Base-by-base conservation (phyloP, 192 early-diverging fungal genomes). In the Coemansia sp. region DNA sequence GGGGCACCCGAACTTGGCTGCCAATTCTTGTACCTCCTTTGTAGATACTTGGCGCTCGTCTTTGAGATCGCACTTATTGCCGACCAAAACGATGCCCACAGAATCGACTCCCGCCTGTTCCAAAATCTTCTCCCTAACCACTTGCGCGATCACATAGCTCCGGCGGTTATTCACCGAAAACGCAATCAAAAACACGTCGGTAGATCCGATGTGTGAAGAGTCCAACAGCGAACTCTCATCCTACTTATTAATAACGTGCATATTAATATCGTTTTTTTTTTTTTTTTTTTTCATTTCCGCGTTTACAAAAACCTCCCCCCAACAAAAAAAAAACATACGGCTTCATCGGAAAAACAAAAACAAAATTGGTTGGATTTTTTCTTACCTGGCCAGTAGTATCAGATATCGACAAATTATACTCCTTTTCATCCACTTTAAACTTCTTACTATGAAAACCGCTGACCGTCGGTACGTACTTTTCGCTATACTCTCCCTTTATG, bases 151-250 rank as follows among this genome's bases (percentile, higher is more conserved):
- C 50, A 98, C 94, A 75, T 96, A 93, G 55, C 91, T 94, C 41
- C 89, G 86, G 41, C 89, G 82, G 51, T 90, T 93, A 31, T 90
- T 88, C 38, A 99, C 90, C 2, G 96, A 97, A 74, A 97, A 99
- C 25, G 92, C 94, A 36, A 99, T 84, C 53, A 99, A 88, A 76
- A 94, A 99, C 9, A 95, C 97, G 79, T 99, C 95, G 41, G 94
- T 92, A 19, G 94, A 91, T 3, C 95, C 86, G 1, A 91, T 91
- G 72, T 95, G 93, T 37, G 91, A 90, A n/a, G 91, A 89, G 66
- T 94, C 96, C 59, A 99, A 80, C 53, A 97, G 92, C 41, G 97
- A 96, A 58, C 90, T 94, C 83, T 99, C 97, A 80, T 99, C 93
- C 90, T 93, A 58, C 45, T 19, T 15, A 1, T 42, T 46, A 15